Conservation (phyloP, 2,329 filamentous ascomycete genomes). For the Penicillium hesseltinei region DNA sequence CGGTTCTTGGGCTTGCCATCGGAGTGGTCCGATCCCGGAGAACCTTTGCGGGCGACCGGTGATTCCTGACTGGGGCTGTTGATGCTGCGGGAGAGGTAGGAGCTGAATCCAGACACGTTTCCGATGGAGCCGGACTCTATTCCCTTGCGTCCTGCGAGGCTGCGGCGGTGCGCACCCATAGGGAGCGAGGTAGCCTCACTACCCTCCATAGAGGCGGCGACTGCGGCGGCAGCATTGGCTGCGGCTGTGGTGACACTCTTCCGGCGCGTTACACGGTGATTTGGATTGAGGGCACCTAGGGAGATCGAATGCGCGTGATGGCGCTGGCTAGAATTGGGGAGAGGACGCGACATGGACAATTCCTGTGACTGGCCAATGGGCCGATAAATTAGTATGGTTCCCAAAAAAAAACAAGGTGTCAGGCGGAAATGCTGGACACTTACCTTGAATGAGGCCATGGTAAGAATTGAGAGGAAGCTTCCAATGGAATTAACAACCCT, state of each 20-base stretch:
- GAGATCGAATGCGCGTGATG: slow-evolving; percentile 81
- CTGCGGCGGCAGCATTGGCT: slow-evolving; percentile 67
- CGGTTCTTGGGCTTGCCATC: slow-evolving; percentile 52
- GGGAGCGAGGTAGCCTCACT: slow-evolving; percentile 60
- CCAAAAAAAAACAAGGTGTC: background rate
- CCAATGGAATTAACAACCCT: slow-evolving; percentile 31
- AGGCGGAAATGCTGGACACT: background rate
- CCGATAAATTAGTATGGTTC: slow-evolving; percentile 24
- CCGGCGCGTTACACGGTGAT: slow-evolving; percentile 82
- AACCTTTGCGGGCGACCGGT: slow-evolving; percentile 40
- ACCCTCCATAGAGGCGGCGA: slow-evolving; percentile 66
- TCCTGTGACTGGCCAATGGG: slow-evolving; percentile 29
- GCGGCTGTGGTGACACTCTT: slow-evolving; percentile 86
- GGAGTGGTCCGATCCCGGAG: slow-evolving; percentile 35
- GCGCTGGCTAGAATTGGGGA: slow-evolving; percentile 67
- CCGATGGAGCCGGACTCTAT: slow-evolving; percentile 63
- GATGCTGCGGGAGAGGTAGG: slow-evolving; percentile 44
- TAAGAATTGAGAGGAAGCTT: slow-evolving; percentile 27
- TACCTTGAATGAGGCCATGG: slow-evolving; percentile 45
- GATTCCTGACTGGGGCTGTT: slow-evolving; percentile 36
- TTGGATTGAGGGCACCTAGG: slow-evolving; percentile 71
- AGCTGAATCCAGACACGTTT: slow-evolving; percentile 40
- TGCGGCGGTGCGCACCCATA: slow-evolving; percentile 57
- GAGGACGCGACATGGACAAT: slow-evolving; percentile 61
- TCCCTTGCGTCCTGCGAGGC: slow-evolving; percentile 45